Base-by-base conservation (phyloP, 257 asterid species). In the Coffea canephora region DNA sequence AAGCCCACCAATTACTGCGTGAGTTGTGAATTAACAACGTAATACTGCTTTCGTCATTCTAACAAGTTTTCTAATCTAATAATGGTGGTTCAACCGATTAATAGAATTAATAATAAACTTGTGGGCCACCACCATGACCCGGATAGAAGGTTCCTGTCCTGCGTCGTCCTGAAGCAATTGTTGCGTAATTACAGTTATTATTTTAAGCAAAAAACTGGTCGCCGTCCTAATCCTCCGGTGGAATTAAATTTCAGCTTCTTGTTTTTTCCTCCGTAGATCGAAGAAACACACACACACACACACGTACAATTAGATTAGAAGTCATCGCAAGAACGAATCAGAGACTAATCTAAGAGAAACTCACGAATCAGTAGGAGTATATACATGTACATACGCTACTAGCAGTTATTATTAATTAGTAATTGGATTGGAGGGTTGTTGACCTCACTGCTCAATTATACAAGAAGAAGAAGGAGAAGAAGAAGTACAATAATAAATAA, bases 121-220 rank as follows among this genome's bases (percentile, higher is more conserved):
- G 16, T 61, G 25, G 54, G 59, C 71, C 46, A 41, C 52, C 45
- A n/a, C 13, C 13, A 61, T 13, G 15, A n/a, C 13, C 13, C 43
- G 23, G 15, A 18, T 8, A 2, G 49, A 15, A 13, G n/a, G 1
- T 6, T 46, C 39, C 48, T 49, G 6, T n/a, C 9, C 68, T 19
- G 81, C 75, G 81, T 77, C 45, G 41, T 68, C 69, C 75, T 68
- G 55, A 68, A 77, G 75, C 81, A 21, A 69, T 21, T n/a, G 9
- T 77, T 67, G 41, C 23, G 46, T 19, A 54, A n/a, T 45, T 39
- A 59, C 14, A 39, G 39, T 69, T 54, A 67, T 46, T 77, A 48
- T 49, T 52, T 54, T 15, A 78, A 12, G 19, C 36, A 59, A 41
- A 78, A 54, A 39, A 31, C 27, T 31, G 36, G 27, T 52, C 69